phyloP scores from a whole-genome alignment of 2,329 filamentous ascomycete species.

The Aureobasidium vineae region DNA sequence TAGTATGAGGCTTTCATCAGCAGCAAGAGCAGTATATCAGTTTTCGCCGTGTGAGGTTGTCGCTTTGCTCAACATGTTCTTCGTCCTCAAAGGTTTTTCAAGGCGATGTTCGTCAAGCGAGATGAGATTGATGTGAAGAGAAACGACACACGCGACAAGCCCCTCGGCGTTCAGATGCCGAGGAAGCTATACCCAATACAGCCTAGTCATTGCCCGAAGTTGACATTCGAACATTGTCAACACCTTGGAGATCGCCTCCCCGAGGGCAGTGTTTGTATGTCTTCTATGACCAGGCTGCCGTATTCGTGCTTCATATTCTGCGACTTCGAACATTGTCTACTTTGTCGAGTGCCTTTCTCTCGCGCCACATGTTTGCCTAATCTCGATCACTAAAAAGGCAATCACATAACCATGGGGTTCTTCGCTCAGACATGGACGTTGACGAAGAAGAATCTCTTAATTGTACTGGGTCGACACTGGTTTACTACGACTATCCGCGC shows the following conservation, averaged over 20 bases:
- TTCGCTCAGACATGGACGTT: slow-evolving; percentile 56
- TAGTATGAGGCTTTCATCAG: too few relatives aligned
- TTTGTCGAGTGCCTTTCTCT: background rate
- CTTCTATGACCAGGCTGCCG: background rate
- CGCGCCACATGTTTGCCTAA: background rate
- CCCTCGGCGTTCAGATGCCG: slow-evolving; percentile 1
- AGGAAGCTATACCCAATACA: background rate
- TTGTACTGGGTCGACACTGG: slow-evolving; percentile 55
- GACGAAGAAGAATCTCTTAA: slow-evolving; percentile 56
- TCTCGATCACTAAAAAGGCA: background rate
- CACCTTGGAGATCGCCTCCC: slow-evolving; percentile 20
- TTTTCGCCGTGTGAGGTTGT: background rate
- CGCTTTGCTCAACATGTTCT: background rate
- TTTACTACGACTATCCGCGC: slow-evolving; percentile 56
- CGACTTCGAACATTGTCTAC: too few relatives aligned
- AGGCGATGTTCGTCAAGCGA: background rate
- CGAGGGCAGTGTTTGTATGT: background rate
- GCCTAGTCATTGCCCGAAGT: background rate
- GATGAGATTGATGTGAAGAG: background rate
- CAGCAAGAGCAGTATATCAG: background rate
- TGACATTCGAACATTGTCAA: slow-evolving; percentile 10
- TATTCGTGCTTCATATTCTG: background rate
- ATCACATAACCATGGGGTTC: slow-evolving; percentile 39
- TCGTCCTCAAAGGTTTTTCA: background rate
- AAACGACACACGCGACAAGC: slow-evolving; percentile 8